Evolutionary conservation across 176 grass and related monocot genomes (phyloP).

Genomic region (Tillandsia fasciculata): DNA sequence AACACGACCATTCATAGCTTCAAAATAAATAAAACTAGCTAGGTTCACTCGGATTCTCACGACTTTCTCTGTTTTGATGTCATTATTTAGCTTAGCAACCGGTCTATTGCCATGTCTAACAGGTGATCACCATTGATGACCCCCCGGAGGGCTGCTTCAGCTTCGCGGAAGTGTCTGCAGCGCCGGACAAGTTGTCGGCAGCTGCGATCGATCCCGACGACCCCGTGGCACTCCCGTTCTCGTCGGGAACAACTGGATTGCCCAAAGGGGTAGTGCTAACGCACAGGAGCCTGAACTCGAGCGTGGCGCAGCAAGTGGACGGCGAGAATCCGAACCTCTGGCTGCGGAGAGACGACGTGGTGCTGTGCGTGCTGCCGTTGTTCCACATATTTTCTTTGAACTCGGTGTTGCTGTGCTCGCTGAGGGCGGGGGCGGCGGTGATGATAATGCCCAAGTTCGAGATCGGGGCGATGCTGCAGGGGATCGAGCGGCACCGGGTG

Average conservation of each 20-base stretch:
- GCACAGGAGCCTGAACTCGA: conserved; percentile 34
- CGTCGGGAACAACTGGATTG: conserved; percentile 36
- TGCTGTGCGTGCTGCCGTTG: conserved; percentile 38
- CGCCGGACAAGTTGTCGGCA: conserved; percentile 1
- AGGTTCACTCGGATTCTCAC: too few relatives aligned
- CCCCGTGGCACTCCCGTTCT: conserved; percentile 29
- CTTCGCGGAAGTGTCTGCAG: conserved; percentile 11
- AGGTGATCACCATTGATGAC: conserved; percentile 19
- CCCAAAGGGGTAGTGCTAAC: conserved; percentile 38
- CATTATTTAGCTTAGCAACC: too few relatives aligned
- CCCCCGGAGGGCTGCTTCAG: conserved; percentile 14
- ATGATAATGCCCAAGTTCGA: conserved; percentile 44
- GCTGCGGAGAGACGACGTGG: conserved; percentile 19
- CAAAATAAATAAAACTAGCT: too few relatives aligned
- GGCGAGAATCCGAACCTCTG: conserved; percentile 36
- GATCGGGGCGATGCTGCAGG: conserved; percentile 26
- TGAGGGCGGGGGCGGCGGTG: conserved; percentile 29
- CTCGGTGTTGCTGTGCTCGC: conserved; percentile 28
- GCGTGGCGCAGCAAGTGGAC: conserved; percentile 33
- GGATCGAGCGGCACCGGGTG: conserved; percentile 27
- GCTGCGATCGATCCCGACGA: conserved; percentile 20
- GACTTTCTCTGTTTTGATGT: too few relatives aligned
- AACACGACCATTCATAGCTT: too few relatives aligned
- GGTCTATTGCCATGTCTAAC: too few relatives aligned
- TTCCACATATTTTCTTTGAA: conserved; percentile 49